Conservation (phyloP, 805 yeast species). For the Lipomyces starkeyi region DNA sequence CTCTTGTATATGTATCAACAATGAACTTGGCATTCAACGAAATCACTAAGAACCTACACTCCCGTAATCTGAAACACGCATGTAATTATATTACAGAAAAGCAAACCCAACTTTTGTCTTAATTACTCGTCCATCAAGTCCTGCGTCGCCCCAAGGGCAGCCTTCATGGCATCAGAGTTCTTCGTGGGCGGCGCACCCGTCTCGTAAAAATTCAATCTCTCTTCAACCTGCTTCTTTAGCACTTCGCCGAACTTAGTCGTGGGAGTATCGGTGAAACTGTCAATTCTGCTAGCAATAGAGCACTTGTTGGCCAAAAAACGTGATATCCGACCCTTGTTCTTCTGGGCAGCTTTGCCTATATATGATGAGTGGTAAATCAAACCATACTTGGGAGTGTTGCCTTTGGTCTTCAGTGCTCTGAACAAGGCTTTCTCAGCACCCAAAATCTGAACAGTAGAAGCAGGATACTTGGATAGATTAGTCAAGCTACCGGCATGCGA, state of each 20-base stretch:
- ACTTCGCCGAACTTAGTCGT: constrained; percentile 86
- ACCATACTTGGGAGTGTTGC: constrained; percentile 96
- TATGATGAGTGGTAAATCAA: constrained; percentile 93
- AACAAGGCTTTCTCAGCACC: constrained; percentile 98
- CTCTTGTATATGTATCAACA: background rate
- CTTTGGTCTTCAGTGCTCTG: constrained; percentile 90
- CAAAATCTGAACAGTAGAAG: constrained; percentile 96
- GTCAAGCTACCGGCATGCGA: constrained; percentile 99
- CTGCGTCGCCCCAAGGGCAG: constrained; percentile 73
- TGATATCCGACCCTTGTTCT: constrained; percentile 98
- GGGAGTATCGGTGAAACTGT: constrained; percentile 95
- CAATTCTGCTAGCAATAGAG: constrained; percentile 98
- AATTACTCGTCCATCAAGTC: constrained; percentile 27
- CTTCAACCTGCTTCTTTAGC: constrained; percentile 96
- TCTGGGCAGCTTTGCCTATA: constrained; percentile 90
- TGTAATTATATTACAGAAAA: background rate
- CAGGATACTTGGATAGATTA: constrained; percentile 96
- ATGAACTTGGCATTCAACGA: constrained; percentile 8
- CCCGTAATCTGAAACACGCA: background rate
- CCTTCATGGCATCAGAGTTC: constrained; percentile 90
- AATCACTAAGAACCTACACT: constrained; percentile 2
- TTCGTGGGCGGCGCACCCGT: constrained; percentile 97
- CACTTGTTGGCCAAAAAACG: constrained; percentile 98
- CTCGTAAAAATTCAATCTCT: constrained; percentile 92
- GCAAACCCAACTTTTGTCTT: background rate